These are phyloP conservation scores for Dothiorella sarmentorum DNA, from an alignment of 2,329 filamentous ascomycete genomes.

Conservation along the genomic window DNA sequence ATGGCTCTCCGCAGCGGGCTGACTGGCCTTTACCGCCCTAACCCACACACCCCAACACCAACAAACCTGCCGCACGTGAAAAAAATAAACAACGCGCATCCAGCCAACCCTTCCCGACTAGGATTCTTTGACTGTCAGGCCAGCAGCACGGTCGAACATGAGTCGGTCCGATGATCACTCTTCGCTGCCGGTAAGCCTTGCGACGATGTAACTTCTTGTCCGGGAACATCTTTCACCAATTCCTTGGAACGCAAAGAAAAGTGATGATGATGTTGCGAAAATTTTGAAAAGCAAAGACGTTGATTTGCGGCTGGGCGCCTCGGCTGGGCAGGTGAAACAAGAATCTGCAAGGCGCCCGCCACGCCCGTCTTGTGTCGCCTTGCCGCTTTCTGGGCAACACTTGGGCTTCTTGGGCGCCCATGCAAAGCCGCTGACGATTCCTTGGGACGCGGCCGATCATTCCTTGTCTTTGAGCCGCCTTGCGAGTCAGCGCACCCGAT, in stretches of 20 bases:
- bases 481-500: conserved; percentile 9
- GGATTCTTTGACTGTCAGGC: conserved; percentile 8
- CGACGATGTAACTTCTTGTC: not conserved
- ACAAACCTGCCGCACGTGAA: conserved; percentile 4
- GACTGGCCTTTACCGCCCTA: conserved; percentile 1
- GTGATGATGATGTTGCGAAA: not conserved
- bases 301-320: conserved; percentile 6
- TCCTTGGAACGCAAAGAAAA: not conserved
- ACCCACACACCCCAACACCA: not conserved
- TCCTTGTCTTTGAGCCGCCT: not conserved
- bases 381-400: conserved; percentile 3
- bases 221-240: too few relatives aligned
- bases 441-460: conserved; percentile 2
- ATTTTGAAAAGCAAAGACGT: not conserved
- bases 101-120: not conserved
- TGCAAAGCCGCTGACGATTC: not conserved
- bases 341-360: not conserved
- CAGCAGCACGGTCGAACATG: not conserved
- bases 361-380: not conserved
- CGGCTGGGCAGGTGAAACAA: not conserved
- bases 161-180: conserved; percentile 2
- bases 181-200: not conserved
- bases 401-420: not conserved
- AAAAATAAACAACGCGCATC: not conserved
- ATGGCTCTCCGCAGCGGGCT: not conserved